A percentile compares a stretch with the other conserved stretches of the same genome.
Evolutionary conservation across 2,329 filamentous ascomycete species (phyloP).

Genomic region (Cryphonectria naterciae): DNA sequence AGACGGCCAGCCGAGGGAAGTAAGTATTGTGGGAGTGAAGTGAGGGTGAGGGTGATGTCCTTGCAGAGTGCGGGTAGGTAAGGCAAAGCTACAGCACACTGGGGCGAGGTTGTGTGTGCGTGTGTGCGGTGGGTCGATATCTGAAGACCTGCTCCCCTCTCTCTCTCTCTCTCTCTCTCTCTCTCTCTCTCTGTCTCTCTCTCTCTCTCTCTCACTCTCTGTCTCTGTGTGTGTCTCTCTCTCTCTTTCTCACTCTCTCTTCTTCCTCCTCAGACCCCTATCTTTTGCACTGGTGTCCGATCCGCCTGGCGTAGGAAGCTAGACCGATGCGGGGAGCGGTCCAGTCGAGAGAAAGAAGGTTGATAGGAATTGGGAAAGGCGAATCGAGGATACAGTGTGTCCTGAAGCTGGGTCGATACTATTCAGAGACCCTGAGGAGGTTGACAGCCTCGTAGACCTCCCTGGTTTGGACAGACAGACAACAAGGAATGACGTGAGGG

Average conservation of each 20-base stretch:
- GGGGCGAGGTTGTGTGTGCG: no score
- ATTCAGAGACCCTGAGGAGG: background rate
- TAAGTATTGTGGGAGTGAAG: background rate
- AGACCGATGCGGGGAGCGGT: background rate
- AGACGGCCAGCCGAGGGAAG: constrained; percentile 8
- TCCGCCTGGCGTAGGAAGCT: background rate
- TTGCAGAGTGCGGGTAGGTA: background rate
- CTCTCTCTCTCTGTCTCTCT: background rate
- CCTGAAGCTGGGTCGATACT: background rate
- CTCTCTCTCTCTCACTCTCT: background rate
- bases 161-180: background rate
- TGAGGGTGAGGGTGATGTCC: background rate
- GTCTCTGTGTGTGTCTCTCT: background rate
- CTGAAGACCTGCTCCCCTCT: background rate
- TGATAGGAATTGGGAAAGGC: background rate
- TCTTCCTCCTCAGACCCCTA: background rate
- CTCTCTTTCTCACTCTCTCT: background rate
- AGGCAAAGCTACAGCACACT: no score
- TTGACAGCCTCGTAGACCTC: background rate
- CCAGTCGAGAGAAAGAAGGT: background rate
- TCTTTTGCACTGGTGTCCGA: background rate
- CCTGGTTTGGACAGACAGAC: background rate
- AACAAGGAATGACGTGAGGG: background rate
- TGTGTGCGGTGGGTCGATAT: background rate
- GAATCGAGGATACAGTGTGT: background rate